Base-by-base conservation (phyloP, 2,329 filamentous ascomycete species). In the Pseudogymnoascus verrucosus region DNA sequence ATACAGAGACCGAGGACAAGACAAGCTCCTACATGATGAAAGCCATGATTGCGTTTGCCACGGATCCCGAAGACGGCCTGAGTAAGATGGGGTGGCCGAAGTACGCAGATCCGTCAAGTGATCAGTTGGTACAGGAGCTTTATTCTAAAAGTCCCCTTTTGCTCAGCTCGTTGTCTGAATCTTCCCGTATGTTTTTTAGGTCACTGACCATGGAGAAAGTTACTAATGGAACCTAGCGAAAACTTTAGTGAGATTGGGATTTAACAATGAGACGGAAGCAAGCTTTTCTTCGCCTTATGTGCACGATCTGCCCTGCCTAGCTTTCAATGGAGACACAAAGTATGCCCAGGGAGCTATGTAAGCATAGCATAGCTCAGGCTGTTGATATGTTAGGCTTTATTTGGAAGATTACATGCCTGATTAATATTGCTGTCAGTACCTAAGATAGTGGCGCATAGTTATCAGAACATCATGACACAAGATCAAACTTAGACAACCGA, bases 41-140 rank as follows among this genome's bases (percentile, higher is more conserved):
- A 19, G 73, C 73, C n/a, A 75, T 72, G 71, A 70, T 68, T 8
- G 64, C 70, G 6, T 76, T 76, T 69, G 74, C 72, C 2, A 68
- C 66, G 23, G 68, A 75, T 66, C 73, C 74, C 11, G 40, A 54
- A 37, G 64, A 67, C 47, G 74, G 73, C 0, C 63, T 76, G 34
- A 47, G 7, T 10, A 59, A 36, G 12, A 47, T 47, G 21, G 66
- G 65, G 11, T 68, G 67, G 67, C 67, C 66, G 2, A 51, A 37
- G 4, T 68, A 68, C 39, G 11, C 42, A 3, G 21, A 47, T 23
- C 19, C 19, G 11, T 21, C 11, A 26, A 31, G 34, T 7, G 23
- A 60, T 26, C 8, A 12, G 21, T 14, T 26, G 21, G 19, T 1
- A 47, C 11, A 14, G 11, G 19, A 23, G 19, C 42, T 44, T 12